phyloP scores from a whole-genome alignment of 306 rosid species.

The Styphnolobium japonicum region DNA sequence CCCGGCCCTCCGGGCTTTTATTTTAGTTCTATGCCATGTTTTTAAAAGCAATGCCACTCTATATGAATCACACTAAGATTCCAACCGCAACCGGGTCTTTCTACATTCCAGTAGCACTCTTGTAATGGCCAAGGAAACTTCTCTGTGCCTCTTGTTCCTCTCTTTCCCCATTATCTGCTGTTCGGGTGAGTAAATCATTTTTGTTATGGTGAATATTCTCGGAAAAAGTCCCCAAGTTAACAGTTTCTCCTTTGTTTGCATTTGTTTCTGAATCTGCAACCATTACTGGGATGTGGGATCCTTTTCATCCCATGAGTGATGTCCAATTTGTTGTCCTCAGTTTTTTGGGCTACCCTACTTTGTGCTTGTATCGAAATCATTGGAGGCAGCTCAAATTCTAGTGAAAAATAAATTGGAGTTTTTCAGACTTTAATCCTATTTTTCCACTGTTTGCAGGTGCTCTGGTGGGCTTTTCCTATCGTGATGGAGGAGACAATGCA shows the following conservation, averaged over 20 bases:
- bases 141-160: conserved; percentile 45
- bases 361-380: not conserved
- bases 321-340: not conserved
- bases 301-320: not conserved
- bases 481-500: conserved; percentile 29
- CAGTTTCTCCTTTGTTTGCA: conserved; percentile 17
- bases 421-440: not conserved
- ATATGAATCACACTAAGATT: conserved; percentile 27
- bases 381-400: not conserved
- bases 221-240: not conserved
- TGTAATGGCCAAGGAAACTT: conserved; percentile 58
- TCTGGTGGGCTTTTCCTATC: conserved; percentile 42
- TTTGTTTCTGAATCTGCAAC: conserved; percentile 27
- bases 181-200: conserved; percentile 48
- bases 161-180: conserved; percentile 51
- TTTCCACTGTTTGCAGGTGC: conserved; percentile 31
- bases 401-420: not conserved
- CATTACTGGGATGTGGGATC: not conserved
- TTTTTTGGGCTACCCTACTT: not conserved
- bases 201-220: not conserved
- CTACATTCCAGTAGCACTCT: conserved; percentile 25
- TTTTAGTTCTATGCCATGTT: conserved; percentile 26
- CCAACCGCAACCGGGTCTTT: conserved; percentile 22
- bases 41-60: conserved; percentile 40
- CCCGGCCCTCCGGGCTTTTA: not conserved